These are phyloP conservation scores for Austroboletus festivus DNA, from an alignment of 768 basidiomycete genomes.

Conservation along the genomic window DNA sequence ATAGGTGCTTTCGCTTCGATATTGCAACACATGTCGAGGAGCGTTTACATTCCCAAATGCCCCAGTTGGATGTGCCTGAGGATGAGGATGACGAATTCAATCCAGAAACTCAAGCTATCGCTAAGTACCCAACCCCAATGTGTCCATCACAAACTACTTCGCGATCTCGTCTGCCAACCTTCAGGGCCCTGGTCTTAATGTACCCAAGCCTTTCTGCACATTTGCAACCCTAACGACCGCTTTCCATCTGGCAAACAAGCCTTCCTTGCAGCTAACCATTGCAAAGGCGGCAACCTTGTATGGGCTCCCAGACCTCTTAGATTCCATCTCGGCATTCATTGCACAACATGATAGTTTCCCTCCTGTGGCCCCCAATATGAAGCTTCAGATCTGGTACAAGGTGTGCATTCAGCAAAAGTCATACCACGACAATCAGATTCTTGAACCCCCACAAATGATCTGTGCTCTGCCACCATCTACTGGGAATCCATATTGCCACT, in stretches of 20 bases:
- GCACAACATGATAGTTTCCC: neutral
- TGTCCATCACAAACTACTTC: constrained; percentile 1
- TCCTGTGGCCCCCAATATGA: neutral
- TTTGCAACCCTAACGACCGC: constrained; percentile 1
- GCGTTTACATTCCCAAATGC: no score
- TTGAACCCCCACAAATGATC: constrained; percentile 10
- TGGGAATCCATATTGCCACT: constrained; percentile 8
- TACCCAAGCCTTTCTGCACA: neutral
- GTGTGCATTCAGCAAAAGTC: constrained; percentile 23
- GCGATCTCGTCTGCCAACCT: neutral
- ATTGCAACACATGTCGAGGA: neutral
- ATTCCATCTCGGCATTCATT: neutral
- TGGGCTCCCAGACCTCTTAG: constrained; percentile 1
- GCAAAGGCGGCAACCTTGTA: neutral
- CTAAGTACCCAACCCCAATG: neutral
- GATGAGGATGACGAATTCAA: neutral
- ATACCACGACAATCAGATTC: constrained; percentile 19
- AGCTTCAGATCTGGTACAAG: constrained; percentile 8
- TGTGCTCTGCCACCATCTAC: constrained; percentile 1
- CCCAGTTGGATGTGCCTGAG: constrained; percentile 20
- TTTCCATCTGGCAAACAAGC: constrained; percentile 6
- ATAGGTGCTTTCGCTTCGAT: neutral
- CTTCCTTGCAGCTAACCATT: neutral
- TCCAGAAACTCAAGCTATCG: neutral
- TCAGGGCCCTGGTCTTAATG: constrained; percentile 15